Base-by-base conservation (phyloP, 352 stramenopile genomes). In the Globisporangium rhizosaccharum region DNA sequence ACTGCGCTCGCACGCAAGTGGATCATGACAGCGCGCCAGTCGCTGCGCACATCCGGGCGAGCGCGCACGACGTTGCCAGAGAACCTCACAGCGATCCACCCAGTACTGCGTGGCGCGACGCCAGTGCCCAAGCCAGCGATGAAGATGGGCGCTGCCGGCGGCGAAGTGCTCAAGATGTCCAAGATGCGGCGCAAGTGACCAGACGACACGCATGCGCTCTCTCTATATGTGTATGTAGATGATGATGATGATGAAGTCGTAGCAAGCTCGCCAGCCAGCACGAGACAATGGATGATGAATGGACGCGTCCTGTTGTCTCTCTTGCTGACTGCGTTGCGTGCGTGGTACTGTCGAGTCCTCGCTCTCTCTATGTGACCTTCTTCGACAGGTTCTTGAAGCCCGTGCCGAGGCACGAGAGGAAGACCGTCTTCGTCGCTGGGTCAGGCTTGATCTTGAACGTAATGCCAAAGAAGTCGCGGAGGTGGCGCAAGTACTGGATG, bases 341-440 rank as follows among this genome's bases (percentile, higher is more conserved):
- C 23, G n/a, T 14, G 46, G 1, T 25, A 2, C 15, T 6, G 26
- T 15, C 12, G 5, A 18, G 15, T 23, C 23, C 36, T 6, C 17
- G 1, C 17, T 44, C 6, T 33, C 20, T 76, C 80, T 96, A 98
- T 47, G 92, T 97, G 57, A 97, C 91, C 70, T 97, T 97, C 66
- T 96, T 96, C 60, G 87, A 82, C 54, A 98, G 64, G 75, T 98
- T 98, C 76, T 98, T 98, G 74, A 97, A 98, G 36, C 95, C 95
- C 18, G 86, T 87, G 59, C 95, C 95, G 44, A 98, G 80, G 66
- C 95, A 98, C 56, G 91, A 97, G 18, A 98, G 76, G 63, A 98
- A 67, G n/a, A 97, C 85, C 2, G 82, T 94, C 65, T 96, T 92
- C 47, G 90, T 90, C 46, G 81, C 85, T 15, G 85, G 79, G 33